phyloP scores from a whole-genome alignment of 306 rosid species.

The Trifolium pratense region DNA sequence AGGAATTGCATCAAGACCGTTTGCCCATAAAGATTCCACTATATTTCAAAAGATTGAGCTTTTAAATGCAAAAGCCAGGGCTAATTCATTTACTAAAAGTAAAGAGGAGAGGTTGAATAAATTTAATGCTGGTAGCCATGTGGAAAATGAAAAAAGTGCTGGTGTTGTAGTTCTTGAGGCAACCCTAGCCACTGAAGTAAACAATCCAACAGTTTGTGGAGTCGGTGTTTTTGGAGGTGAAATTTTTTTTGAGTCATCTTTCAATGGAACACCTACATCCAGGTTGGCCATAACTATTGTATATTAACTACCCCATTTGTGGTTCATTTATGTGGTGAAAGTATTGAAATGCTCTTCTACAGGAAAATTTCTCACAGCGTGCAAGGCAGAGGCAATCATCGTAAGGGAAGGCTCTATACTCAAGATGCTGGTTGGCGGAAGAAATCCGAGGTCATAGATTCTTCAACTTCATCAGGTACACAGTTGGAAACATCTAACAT shows the following conservation, averaged over 20 bases:
- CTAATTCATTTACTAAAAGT: conserved; percentile 54
- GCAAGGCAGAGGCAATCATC: conserved; percentile 66
- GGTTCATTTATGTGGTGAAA: conserved; percentile 37
- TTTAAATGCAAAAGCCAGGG: conserved; percentile 92
- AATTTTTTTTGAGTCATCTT: conserved; percentile 50
- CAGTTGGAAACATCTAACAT: conserved; percentile 51
- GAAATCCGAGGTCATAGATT: conserved; percentile 50
- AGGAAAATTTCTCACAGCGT: conserved; percentile 68
- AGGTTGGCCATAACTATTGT: conserved; percentile 62
- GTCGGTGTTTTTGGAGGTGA: conserved; percentile 51
- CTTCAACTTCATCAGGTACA: conserved; percentile 51
- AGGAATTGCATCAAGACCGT: conserved; percentile 47
- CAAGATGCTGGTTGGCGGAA: conserved; percentile 71
- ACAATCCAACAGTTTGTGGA: conserved; percentile 52
- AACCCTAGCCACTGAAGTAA: conserved; percentile 43
- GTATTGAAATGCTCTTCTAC: conserved; percentile 53
- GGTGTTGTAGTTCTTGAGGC: conserved; percentile 46
- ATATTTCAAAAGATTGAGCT: conserved; percentile 86
- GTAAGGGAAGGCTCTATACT: conserved; percentile 56
- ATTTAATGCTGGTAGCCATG: conserved; percentile 45
- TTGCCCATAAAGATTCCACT: conserved; percentile 72
- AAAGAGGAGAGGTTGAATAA: conserved; percentile 61
- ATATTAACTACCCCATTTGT: conserved; percentile 45
- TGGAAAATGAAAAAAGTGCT: conserved; percentile 52
- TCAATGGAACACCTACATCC: conserved; percentile 52